These are phyloP conservation scores for Begonia peltatifolia DNA, from an alignment of 306 rosid species.

Conservation along the genomic window DNA sequence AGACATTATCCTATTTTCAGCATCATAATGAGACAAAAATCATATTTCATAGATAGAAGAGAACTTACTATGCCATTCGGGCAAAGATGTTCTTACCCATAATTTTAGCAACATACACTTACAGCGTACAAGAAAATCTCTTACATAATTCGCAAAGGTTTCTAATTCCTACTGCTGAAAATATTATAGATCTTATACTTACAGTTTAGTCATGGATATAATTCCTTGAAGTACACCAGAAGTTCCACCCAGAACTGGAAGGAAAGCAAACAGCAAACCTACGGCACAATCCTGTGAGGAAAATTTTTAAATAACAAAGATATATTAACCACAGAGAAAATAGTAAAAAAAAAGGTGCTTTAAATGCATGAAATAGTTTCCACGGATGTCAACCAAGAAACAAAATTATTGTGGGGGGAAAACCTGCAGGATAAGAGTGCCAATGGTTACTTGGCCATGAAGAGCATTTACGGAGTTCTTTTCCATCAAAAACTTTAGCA, in stretches of 20 bases:
- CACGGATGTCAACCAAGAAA: not conserved
- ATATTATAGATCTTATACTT: constrained; percentile 16
- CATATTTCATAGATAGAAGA: too few relatives aligned
- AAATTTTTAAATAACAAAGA: constrained; percentile 1
- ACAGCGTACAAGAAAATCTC: too few relatives aligned
- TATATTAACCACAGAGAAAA: too few relatives aligned
- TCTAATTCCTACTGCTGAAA: not conserved
- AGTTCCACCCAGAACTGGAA: constrained; percentile 91
- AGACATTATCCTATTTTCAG: too few relatives aligned
- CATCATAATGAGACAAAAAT: too few relatives aligned
- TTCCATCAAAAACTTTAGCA: constrained; percentile 90
- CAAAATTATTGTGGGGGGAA: too few relatives aligned
- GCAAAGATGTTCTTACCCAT: too few relatives aligned
- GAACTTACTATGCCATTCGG: too few relatives aligned
- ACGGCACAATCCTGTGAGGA: constrained; percentile 37
- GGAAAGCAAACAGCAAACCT: constrained; percentile 53
- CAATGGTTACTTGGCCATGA: constrained; percentile 96
- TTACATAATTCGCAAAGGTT: too few relatives aligned
- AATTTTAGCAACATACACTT: too few relatives aligned
- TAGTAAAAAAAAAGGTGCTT: too few relatives aligned
- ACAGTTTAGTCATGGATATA: constrained; percentile 82
- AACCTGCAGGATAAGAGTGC: constrained; percentile 62
- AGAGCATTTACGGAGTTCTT: constrained; percentile 69
- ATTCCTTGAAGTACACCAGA: constrained; percentile 93
- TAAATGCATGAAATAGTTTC: too few relatives aligned